A percentile compares a stretch with the other conserved stretches of the same genome.
phyloP scores from a whole-genome alignment of 371 early-diverging fungal genomes.

The Vairimorpha ceranae region DNA sequence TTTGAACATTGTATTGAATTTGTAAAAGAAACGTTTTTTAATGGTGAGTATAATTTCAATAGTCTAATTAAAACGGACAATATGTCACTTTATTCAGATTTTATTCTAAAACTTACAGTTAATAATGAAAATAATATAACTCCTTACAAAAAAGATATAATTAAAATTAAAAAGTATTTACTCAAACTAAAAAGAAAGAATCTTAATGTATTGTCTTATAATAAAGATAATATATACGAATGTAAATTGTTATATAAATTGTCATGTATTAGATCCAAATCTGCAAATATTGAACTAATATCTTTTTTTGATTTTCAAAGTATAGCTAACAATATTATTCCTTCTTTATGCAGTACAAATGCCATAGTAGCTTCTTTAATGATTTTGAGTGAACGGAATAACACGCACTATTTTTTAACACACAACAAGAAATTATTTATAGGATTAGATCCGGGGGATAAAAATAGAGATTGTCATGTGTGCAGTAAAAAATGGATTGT shows the following conservation, averaged over 20 bases:
- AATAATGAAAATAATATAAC: neutral
- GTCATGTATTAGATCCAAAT: slow-evolving; percentile 38
- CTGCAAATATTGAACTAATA: slow-evolving; percentile 37
- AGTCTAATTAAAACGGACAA: neutral
- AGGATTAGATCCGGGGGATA: slow-evolving; percentile 15
- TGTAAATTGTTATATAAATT: slow-evolving; percentile 44
- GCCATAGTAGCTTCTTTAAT: slow-evolving; percentile 57
- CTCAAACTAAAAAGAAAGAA: neutral
- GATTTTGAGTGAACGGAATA: slow-evolving; percentile 65
- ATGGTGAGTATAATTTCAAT: neutral
- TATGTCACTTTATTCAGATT: neutral
- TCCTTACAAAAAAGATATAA: slow-evolving; percentile 2
- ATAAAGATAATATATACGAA: slow-evolving; percentile 19
- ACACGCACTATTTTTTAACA: slow-evolving; percentile 42
- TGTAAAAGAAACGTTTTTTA: slow-evolving; percentile 68
- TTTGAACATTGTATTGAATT: slow-evolving; percentile 97
- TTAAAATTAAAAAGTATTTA: neutral
- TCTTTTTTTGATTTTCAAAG: slow-evolving; percentile 32
- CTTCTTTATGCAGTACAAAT: slow-evolving; percentile 61
- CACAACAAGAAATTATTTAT: slow-evolving; percentile 9
- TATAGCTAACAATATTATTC: slow-evolving; percentile 56
- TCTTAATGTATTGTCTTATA: neutral
- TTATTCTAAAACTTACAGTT: neutral
- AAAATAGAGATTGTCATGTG: slow-evolving; percentile 28
- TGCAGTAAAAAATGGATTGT: slow-evolving; percentile 20